A percentile compares a stretch with the other conserved stretches of the same genome.
Conservation (phyloP, 305 asterid genomes). For the Fraxinus sp. region DNA sequence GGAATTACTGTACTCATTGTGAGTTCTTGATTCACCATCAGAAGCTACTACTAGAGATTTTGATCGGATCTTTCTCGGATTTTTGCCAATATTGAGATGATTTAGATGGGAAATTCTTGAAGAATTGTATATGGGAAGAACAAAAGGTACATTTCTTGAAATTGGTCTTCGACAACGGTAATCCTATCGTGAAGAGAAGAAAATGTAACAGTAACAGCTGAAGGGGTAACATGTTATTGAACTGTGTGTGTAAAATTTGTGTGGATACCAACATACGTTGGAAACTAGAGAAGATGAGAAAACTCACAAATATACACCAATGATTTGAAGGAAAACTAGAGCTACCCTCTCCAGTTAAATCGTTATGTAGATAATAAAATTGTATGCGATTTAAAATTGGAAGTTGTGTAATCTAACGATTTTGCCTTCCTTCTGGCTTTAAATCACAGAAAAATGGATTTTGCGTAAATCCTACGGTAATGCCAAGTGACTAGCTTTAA, state of each 20-base stretch:
- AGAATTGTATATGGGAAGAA: conserved; percentile 33
- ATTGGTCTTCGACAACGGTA: no score
- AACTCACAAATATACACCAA: conserved; percentile 10
- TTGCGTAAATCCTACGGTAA: not conserved
- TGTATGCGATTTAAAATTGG: not conserved
- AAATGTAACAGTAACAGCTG: conserved; percentile 10
- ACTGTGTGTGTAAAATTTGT: conserved; percentile 35
- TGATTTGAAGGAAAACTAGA: not conserved
- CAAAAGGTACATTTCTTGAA: conserved; percentile 33
- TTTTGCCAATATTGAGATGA: conserved; percentile 16
- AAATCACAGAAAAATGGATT: not conserved
- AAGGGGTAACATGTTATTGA: conserved; percentile 36
- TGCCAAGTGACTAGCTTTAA: not conserved
- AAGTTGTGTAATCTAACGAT: not conserved
- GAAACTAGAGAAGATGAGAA: conserved; percentile 26
- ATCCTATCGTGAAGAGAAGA: no score
- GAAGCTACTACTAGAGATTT: conserved; percentile 24
- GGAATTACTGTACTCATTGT: conserved; percentile 9
- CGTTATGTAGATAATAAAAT: not conserved
- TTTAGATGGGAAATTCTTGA: conserved; percentile 21
- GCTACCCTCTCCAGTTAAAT: not conserved
- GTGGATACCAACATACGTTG: conserved; percentile 55
- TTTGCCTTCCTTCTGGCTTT: not conserved
- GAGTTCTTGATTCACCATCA: conserved; percentile 17
- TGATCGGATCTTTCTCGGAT: conserved; percentile 27